Percentiles rank a stretch among this genome's conserved stretches.
These are phyloP conservation scores for Marchantia paleacea DNA, from an alignment of 225 moss, liverwort and hornwort species.

Conservation along the genomic window DNA sequence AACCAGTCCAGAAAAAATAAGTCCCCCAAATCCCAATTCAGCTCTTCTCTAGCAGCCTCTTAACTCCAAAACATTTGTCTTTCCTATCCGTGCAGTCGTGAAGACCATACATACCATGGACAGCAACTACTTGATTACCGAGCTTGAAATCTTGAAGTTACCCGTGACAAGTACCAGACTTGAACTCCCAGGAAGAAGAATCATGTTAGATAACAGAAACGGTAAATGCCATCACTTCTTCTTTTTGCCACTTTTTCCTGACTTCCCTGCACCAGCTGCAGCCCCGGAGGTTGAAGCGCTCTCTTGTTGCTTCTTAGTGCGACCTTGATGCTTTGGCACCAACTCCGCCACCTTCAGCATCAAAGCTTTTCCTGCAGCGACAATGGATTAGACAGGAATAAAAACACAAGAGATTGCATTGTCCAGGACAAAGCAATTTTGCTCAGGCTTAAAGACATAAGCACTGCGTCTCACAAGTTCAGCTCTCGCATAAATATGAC, in stretches of 20 bases:
- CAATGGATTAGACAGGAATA: not conserved
- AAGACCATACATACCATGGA: not conserved
- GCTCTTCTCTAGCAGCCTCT: not conserved
- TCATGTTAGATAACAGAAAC: not conserved
- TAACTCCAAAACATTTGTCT: not conserved
- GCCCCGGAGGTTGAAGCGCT: slow-evolving; percentile 29
- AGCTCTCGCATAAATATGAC: not conserved
- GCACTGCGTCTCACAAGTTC: not conserved
- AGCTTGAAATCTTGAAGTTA: not conserved
- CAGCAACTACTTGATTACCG: not conserved
- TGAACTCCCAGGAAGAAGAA: not conserved
- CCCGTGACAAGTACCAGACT: not conserved
- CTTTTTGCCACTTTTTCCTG: slow-evolving; percentile 63
- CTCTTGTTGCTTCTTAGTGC: slow-evolving; percentile 51
- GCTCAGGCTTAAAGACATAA: too few relatives aligned
- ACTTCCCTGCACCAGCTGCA: slow-evolving; percentile 39
- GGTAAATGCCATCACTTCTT: slow-evolving; percentile 40
- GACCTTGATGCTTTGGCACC: slow-evolving; percentile 51
- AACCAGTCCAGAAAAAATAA: not conserved
- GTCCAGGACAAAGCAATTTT: too few relatives aligned
- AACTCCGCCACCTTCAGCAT: slow-evolving; percentile 75
- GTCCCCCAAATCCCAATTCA: not conserved
- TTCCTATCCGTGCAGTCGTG: not conserved
- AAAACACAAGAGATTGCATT: not conserved
- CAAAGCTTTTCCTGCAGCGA: slow-evolving; percentile 56